These are phyloP conservation scores for Xylaria sp. DNA, from an alignment of 2,329 filamentous ascomycete species.

Conservation along the genomic window DNA sequence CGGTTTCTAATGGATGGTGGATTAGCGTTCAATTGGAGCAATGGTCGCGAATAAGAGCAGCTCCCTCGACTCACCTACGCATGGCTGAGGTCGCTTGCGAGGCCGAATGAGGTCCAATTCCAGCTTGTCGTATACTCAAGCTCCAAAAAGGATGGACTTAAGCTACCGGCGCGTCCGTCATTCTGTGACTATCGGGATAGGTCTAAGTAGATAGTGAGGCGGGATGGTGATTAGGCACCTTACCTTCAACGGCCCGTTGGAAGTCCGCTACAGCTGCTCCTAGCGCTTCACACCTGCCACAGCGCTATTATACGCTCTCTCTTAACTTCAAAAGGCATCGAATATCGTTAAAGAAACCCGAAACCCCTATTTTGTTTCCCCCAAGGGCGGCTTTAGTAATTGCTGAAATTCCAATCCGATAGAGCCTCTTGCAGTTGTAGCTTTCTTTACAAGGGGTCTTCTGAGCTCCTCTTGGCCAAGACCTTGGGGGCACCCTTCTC, in stretches of 20 bases:
- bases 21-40: constrained; percentile 33
- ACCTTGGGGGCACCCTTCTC: no score
- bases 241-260: constrained; percentile 13
- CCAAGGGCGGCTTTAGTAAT: no score
- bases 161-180: constrained; percentile 30
- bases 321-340: no score
- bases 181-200: constrained; percentile 6
- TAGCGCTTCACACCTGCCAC: not conserved
- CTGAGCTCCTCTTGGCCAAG: no score
- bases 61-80: constrained; percentile 35
- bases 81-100: constrained; percentile 35
- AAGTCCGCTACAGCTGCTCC: constrained; percentile 5
- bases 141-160: constrained; percentile 19
- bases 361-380: no score
- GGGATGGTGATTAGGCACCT: constrained; percentile 2
- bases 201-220: not conserved
- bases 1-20: constrained; percentile 29
- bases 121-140: constrained; percentile 10
- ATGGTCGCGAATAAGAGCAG: not conserved
- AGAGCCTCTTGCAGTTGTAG: constrained; percentile 41
- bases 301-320: no score
- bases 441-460: constrained; percentile 44
- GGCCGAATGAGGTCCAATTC: constrained; percentile 11
- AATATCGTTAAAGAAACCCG: no score
- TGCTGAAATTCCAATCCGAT: constrained; percentile 7